phyloP scores from a whole-genome alignment of 176 grass and related monocot species.

The Otatea glauca region DNA sequence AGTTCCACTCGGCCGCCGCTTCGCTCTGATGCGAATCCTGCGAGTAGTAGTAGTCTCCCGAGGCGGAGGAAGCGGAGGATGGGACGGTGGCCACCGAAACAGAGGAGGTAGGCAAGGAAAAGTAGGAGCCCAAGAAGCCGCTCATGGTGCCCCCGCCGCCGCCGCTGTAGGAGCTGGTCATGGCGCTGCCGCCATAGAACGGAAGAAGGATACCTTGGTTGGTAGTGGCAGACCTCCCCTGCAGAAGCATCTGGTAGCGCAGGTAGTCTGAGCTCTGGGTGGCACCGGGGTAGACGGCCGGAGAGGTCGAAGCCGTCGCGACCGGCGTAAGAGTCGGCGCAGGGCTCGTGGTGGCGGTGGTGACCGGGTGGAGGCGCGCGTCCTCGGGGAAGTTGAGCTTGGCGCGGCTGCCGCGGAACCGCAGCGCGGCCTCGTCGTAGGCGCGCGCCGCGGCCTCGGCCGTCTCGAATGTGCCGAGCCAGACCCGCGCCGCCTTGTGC shows the following conservation, averaged over 20 bases:
- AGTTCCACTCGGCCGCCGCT: conserved; percentile 43
- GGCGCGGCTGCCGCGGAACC: conserved; percentile 86
- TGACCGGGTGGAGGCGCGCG: conserved; percentile 57
- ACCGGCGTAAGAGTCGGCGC: neutral
- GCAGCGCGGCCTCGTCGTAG: conserved; percentile 91
- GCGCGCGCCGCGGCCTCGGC: conserved; percentile 95
- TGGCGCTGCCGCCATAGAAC: conserved; percentile 34
- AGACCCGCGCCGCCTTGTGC: conserved; percentile 95
- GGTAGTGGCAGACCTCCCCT: neutral
- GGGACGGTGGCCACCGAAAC: conserved; percentile 56
- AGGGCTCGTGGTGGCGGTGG: neutral
- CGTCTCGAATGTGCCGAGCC: conserved; percentile 98
- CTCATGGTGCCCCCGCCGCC: conserved; percentile 18
- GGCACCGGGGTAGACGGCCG: conserved; percentile 3
- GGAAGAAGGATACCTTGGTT: conserved; percentile 49
- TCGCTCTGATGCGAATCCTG: conserved; percentile 40
- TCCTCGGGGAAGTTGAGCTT: conserved; percentile 99
- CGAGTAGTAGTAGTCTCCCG: conserved; percentile 50
- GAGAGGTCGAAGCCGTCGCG: conserved; percentile 13
- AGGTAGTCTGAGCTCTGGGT: conserved; percentile 38
- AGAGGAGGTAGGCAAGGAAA: conserved; percentile 54
- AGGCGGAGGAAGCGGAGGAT: conserved; percentile 44
- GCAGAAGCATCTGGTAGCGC: conserved; percentile 57
- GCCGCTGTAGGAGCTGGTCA: conserved; percentile 23
- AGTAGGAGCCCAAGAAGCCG: conserved; percentile 49